A percentile compares a stretch with the other conserved stretches of the same genome.
phyloP scores from a whole-genome alignment of 2,329 filamentous ascomycete species.

The Ceratocystiopsis sp. region DNA sequence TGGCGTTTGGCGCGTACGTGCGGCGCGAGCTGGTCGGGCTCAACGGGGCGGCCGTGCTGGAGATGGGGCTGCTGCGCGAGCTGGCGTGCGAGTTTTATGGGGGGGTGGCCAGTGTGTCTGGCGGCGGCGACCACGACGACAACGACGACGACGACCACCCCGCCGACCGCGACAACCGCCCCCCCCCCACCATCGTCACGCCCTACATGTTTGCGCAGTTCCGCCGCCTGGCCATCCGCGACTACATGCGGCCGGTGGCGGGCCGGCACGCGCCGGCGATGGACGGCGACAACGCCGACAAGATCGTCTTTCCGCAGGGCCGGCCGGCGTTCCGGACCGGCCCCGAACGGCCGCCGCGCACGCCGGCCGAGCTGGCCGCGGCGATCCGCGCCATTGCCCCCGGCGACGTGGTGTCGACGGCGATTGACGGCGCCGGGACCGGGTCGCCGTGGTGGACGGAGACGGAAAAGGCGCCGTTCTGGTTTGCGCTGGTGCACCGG shows the following conservation, averaged over 20 bases:
- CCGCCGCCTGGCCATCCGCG: conserved; percentile 40
- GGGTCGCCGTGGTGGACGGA: conserved; percentile 32
- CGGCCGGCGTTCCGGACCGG: conserved; percentile 1
- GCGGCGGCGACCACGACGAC: not conserved
- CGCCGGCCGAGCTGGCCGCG: too few species aligned
- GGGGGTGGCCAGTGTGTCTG: not conserved
- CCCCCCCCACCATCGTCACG: conserved; percentile 45
- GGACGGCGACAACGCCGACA: not conserved
- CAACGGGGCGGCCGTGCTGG: conserved; percentile 11
- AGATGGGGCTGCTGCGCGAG: conserved; percentile 38
- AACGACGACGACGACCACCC: too few species aligned
- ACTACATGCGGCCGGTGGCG: conserved; percentile 29
- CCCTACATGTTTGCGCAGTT: conserved; percentile 51
- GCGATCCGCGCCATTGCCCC: conserved; percentile 20
- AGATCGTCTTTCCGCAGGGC: conserved; percentile 2
- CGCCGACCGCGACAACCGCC: not conserved
- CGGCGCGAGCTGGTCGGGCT: conserved; percentile 45
- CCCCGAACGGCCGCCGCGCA: too few species aligned
- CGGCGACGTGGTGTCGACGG: conserved; percentile 27
- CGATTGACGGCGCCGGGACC: too few species aligned
- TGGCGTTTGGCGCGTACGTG: conserved; percentile 44
- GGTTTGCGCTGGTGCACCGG: conserved; percentile 54
- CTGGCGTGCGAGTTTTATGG: conserved; percentile 8
- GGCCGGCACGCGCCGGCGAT: conserved; percentile 11
- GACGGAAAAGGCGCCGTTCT: conserved; percentile 30